phyloP scores from a whole-genome alignment of 2,329 filamentous ascomycete genomes.

The Penicillium sp. region DNA sequence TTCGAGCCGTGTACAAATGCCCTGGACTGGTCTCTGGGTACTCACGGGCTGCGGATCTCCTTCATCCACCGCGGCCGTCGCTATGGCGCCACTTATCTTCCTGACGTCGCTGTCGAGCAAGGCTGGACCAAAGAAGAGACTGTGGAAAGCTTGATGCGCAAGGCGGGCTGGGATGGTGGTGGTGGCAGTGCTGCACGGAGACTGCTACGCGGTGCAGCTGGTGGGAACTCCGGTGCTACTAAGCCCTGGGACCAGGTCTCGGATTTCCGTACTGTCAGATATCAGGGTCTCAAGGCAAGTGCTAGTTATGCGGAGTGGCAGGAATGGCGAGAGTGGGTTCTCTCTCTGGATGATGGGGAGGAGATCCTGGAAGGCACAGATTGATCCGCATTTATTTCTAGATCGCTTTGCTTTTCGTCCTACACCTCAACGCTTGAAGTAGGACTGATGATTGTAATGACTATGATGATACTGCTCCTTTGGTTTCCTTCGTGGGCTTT shows the following conservation, averaged over 20 bases:
- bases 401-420: background rate
- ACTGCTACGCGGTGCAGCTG: conserved; percentile 42
- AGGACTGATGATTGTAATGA: conserved; percentile 13
- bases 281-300: conserved; percentile 78
- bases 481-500: background rate
- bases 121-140: conserved; percentile 95
- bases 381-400: conserved; percentile 5
- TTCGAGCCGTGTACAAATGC: conserved; percentile 74
- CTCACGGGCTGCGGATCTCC: conserved; percentile 81
- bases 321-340: conserved; percentile 74
- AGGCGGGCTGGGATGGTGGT: conserved; percentile 82
- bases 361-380: conserved; percentile 21
- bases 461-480: background rate
- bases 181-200: conserved; percentile 39
- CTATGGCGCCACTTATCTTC: conserved; percentile 86
- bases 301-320: conserved; percentile 72
- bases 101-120: conserved; percentile 87
- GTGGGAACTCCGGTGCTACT: conserved; percentile 15
- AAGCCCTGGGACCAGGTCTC: conserved; percentile 70
- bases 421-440: background rate
- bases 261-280: conserved; percentile 74
- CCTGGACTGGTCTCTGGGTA: conserved; percentile 83
- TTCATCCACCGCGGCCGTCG: conserved; percentile 73
- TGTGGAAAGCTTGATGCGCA: conserved; percentile 83
- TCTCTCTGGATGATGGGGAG: conserved; percentile 32